A percentile compares a stretch with the other conserved stretches of the same genome.
These are phyloP conservation scores for Clavispora santaluciae DNA, from an alignment of 805 yeast species.

Conservation along the genomic window DNA sequence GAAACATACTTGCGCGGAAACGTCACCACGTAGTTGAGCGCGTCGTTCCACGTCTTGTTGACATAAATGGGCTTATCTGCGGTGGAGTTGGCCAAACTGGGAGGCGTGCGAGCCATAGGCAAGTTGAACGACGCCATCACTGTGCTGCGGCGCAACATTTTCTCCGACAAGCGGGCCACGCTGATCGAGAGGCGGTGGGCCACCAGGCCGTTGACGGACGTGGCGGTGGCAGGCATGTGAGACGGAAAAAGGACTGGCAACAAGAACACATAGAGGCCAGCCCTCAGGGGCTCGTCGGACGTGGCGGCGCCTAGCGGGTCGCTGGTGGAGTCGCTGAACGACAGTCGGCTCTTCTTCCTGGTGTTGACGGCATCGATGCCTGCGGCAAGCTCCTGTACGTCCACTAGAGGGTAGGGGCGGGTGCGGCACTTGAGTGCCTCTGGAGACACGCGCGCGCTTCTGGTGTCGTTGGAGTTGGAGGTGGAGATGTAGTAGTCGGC, in stretches of 20 bases:
- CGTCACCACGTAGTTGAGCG: slow-evolving; percentile 65
- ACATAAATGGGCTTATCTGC: slow-evolving; percentile 73
- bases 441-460: slow-evolving; percentile 35
- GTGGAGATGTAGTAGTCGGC: slow-evolving; percentile 42
- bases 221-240: slow-evolving; percentile 57
- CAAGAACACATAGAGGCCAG: slow-evolving; percentile 69
- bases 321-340: not conserved
- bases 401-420: slow-evolving; percentile 21
- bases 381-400: not conserved
- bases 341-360: not conserved
- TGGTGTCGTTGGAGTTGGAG: slow-evolving; percentile 40
- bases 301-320: not conserved
- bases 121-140: slow-evolving; percentile 28
- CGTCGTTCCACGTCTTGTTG: slow-evolving; percentile 68
- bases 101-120: slow-evolving; percentile 52
- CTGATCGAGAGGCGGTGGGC: slow-evolving; percentile 39
- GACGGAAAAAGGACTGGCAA: slow-evolving; percentile 60
- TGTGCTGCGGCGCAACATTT: slow-evolving; percentile 32
- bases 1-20: slow-evolving; percentile 67
- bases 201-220: slow-evolving; percentile 47
- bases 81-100: slow-evolving; percentile 51
- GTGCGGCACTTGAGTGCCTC: slow-evolving; percentile 42
- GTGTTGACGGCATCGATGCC: not conserved
- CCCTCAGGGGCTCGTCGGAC: slow-evolving; percentile 26
- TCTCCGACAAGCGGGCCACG: slow-evolving; percentile 34